phyloP scores from a whole-genome alignment of 75 land plant species.

The Ceratopteris richardii region DNA sequence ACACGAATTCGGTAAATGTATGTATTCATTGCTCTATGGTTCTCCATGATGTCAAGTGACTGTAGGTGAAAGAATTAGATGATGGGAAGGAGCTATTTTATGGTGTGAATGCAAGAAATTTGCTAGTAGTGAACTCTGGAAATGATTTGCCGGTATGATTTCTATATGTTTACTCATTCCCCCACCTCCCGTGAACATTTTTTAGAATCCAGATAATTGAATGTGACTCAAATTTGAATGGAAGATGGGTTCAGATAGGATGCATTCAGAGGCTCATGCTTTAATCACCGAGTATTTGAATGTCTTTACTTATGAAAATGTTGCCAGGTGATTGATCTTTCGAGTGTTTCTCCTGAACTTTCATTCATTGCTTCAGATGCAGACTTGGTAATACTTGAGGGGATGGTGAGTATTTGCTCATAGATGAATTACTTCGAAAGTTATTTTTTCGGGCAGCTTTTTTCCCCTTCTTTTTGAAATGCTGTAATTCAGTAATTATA shows the following conservation, averaged over 20 bases:
- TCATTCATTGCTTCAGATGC: slow-evolving; percentile 77
- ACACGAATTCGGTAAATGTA: too few relatives aligned
- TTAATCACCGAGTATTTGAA: too few relatives aligned
- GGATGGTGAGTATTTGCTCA: slow-evolving; percentile 54
- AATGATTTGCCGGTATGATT: slow-evolving; percentile 86
- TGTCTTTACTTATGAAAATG: not conserved
- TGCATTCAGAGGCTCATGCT: too few relatives aligned
- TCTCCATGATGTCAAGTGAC: too few relatives aligned
- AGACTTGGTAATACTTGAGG: slow-evolving; percentile 87
- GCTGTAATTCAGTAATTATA: not conserved
- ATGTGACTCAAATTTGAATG: too few relatives aligned
- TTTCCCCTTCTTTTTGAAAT: not conserved
- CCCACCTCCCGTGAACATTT: not conserved
- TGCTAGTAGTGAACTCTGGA: slow-evolving; percentile 86
- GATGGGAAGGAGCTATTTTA: slow-evolving; percentile 62
- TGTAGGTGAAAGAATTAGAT: slow-evolving; percentile 50
- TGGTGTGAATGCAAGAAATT: slow-evolving; percentile 74
- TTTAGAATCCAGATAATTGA: too few relatives aligned
- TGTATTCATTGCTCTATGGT: too few relatives aligned
- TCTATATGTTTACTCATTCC: too few relatives aligned
- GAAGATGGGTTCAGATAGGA: too few relatives aligned
- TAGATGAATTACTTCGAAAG: too few relatives aligned
- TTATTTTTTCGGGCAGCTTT: not conserved
- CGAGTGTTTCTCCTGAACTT: slow-evolving; percentile 76
- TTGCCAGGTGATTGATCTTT: slow-evolving; percentile 81